phyloP scores from a whole-genome alignment of 2,329 filamentous ascomycete species.

The Monosporascus cannonballus region DNA sequence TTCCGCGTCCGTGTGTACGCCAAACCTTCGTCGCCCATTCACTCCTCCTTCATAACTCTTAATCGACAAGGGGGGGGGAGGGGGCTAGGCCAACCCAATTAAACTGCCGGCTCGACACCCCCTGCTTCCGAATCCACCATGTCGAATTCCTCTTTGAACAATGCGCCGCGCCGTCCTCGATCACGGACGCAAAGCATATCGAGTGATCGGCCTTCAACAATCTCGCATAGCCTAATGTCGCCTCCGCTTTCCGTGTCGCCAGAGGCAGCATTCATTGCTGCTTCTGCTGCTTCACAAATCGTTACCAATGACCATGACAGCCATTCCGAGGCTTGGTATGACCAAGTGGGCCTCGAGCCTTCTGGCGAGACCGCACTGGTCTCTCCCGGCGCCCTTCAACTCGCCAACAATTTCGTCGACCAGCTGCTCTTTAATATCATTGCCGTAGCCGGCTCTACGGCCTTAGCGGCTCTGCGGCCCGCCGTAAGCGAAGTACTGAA shows the following conservation, averaged over 20 bases:
- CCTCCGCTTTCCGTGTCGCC: slow-evolving; percentile 67
- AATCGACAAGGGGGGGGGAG: no score
- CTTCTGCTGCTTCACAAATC: slow-evolving; percentile 82
- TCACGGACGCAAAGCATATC: slow-evolving; percentile 60
- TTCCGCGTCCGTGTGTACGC: no score
- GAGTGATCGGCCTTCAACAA: slow-evolving; percentile 62
- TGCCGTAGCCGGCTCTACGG: slow-evolving; percentile 71
- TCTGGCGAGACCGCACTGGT: slow-evolving; percentile 66
- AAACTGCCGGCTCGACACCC: neutral
- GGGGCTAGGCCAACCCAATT: neutral
- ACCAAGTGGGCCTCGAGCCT: slow-evolving; percentile 60
- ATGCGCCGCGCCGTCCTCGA: slow-evolving; percentile 13
- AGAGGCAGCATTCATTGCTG: slow-evolving; percentile 79
- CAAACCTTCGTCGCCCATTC: neutral
- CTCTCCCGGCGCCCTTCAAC: slow-evolving; percentile 62
- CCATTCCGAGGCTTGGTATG: slow-evolving; percentile 62
- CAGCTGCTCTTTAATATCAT: slow-evolving; percentile 89
- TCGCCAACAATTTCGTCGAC: slow-evolving; percentile 90
- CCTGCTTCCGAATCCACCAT: neutral
- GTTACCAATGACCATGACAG: slow-evolving; percentile 83
- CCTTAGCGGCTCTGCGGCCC: slow-evolving; percentile 66
- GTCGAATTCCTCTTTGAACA: neutral
- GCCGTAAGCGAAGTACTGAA: slow-evolving; percentile 85
- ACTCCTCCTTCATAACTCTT: no score
- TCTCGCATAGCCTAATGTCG: slow-evolving; percentile 52